These are phyloP conservation scores for Cardamine occulta DNA, from an alignment of 345 rosid genomes.

Conservation along the genomic window DNA sequence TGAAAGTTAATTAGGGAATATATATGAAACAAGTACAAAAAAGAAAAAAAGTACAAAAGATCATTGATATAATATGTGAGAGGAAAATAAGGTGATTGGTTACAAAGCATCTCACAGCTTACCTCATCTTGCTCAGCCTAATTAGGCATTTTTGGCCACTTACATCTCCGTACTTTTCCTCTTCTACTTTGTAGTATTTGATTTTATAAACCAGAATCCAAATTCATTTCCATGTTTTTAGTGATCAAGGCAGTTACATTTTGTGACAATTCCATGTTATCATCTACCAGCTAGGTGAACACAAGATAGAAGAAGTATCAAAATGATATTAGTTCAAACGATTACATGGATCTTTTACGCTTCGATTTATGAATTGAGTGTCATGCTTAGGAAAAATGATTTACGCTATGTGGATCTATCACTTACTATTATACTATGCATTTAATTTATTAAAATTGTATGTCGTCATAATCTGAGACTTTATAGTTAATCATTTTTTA, in stretches of 20 bases:
- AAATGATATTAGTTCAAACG: conserved; percentile 7
- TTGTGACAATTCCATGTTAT: not conserved
- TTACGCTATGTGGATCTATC: not conserved
- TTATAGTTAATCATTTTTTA: too few species aligned
- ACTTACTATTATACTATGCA: not conserved
- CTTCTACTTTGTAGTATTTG: not conserved
- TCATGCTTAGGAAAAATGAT: not conserved
- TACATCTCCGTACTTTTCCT: not conserved
- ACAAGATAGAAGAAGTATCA: conserved; percentile 4
- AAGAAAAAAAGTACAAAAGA: not conserved
- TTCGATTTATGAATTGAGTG: not conserved
- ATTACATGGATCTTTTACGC: not conserved
- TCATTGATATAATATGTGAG: conserved; percentile 24
- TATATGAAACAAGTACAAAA: conserved; percentile 15
- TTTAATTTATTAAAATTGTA: too few species aligned
- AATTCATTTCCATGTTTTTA: not conserved
- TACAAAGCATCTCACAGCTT: conserved; percentile 35
- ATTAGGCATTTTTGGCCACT: conserved; percentile 25
- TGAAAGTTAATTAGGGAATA: conserved; percentile 2
- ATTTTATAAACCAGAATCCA: not conserved
- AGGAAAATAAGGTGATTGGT: conserved; percentile 16
- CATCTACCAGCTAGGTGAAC: not conserved
- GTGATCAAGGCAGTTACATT: not conserved
- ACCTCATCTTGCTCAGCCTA: conserved; percentile 33
- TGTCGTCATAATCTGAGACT: not conserved